A percentile compares a stretch with the other conserved stretches of the same genome.
phyloP scores from a whole-genome alignment of 495 filamentous ascomycete genomes.

The Annulohypoxylon nitens region DNA sequence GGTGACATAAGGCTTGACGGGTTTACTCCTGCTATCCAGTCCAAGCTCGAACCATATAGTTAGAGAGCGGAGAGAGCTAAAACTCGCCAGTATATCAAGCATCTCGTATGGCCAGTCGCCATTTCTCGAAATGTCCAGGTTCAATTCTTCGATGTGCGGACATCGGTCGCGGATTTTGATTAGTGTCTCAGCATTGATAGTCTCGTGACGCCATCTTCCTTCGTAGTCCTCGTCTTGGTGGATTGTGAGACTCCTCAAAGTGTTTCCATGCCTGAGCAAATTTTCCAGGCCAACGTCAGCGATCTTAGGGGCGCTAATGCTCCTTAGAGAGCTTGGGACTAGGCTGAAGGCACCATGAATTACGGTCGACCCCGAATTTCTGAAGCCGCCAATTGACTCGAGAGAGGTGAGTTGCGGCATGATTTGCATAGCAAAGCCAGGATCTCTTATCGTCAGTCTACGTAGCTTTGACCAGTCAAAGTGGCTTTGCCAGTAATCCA shows the following conservation, averaged over 20 bases:
- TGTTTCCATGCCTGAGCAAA: neutral
- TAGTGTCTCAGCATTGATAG: slow-evolving; percentile 5
- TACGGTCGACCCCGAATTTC: neutral
- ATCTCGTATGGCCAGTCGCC: slow-evolving; percentile 13
- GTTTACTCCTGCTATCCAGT: neutral
- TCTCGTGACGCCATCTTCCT: neutral
- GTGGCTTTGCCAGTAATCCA: neutral
- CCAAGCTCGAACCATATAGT: slow-evolving; percentile 19
- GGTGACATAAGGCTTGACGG: slow-evolving; percentile 6
- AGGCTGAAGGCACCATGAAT: neutral
- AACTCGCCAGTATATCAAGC: slow-evolving; percentile 3
- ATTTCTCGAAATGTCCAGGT: neutral
- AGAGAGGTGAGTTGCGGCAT: slow-evolving; percentile 18
- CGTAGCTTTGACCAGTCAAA: slow-evolving; percentile 19
- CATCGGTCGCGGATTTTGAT: slow-evolving; percentile 18
- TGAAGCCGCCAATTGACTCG: neutral
- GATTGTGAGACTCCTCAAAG: slow-evolving; percentile 14
- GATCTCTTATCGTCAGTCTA: neutral
- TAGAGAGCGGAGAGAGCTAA: neutral
- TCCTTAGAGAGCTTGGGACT: slow-evolving; percentile 16
- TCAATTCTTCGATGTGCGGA: slow-evolving; percentile 12
- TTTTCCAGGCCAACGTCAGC: neutral
- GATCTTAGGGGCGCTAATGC: neutral
- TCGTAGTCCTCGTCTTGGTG: slow-evolving; percentile 8
- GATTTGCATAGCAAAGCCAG: neutral